A percentile compares a stretch with the other conserved stretches of the same genome.
phyloP scores from a whole-genome alignment of 768 basidiomycete species.

The Leccinum truebloodii region DNA sequence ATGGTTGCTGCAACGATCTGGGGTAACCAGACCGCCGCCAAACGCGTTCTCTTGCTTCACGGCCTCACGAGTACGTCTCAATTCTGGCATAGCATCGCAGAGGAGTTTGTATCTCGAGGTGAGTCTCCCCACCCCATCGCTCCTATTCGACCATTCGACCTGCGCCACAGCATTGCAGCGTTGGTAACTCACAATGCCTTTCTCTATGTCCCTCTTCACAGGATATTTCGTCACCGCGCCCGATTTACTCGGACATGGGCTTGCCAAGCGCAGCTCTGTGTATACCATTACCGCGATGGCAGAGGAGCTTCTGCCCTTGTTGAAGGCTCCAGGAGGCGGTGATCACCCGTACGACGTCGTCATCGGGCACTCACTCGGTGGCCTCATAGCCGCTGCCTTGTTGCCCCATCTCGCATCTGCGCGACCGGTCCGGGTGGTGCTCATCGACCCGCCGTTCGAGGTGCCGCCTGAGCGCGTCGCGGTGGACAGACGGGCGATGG shows the following conservation, averaged over 20 bases:
- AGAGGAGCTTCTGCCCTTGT: slow-evolving; percentile 14
- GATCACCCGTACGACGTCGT: slow-evolving; percentile 12
- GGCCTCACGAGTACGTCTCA: slow-evolving; percentile 16
- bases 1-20: slow-evolving; percentile 14
- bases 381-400: slow-evolving; percentile 13
- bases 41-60: slow-evolving; percentile 23
- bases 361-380: slow-evolving; percentile 27
- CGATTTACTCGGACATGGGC: slow-evolving; percentile 26
- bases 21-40: slow-evolving; percentile 22
- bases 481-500: rapidly evolving
- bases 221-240: slow-evolving; percentile 28
- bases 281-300: slow-evolving; percentile 19
- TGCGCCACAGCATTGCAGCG: neutral
- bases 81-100: slow-evolving; percentile 17
- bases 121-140: neutral
- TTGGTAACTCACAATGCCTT: rapidly evolving
- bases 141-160: neutral
- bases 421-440: slow-evolving; percentile 12
- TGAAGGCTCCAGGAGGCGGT: neutral
- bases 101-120: slow-evolving; percentile 20
- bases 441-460: slow-evolving; percentile 23
- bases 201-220: neutral
- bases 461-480: neutral
- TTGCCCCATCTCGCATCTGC: slow-evolving; percentile 16
- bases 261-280: slow-evolving; percentile 5